Percentiles rank a stretch among this genome's conserved stretches.
Evolutionary conservation across 148 eudicot species (phyloP).

Genomic region (Simmondsia chinensis): DNA sequence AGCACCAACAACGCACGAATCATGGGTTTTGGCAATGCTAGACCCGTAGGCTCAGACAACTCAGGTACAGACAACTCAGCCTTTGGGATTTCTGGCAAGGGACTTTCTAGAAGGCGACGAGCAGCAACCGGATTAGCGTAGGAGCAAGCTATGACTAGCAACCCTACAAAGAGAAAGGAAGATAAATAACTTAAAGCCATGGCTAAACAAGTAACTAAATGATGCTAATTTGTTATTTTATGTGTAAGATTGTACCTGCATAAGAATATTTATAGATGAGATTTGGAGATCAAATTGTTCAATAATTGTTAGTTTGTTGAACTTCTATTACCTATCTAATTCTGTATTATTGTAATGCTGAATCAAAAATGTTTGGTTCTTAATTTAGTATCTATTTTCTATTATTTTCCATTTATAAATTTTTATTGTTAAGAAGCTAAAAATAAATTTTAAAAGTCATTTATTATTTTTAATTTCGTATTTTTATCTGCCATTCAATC

Average conservation of each 20-base stretch:
- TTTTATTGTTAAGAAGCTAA: no score
- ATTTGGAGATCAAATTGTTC: background rate
- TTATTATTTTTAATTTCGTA: no score
- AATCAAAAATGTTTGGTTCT: no score
- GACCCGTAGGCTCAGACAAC: no score
- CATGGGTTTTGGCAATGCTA: background rate
- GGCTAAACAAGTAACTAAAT: background rate
- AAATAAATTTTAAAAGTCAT: no score
- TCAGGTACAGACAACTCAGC: background rate
- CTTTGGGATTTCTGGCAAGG: no score
- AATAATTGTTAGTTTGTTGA: background rate
- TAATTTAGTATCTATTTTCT: no score
- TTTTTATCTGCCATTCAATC: no score
- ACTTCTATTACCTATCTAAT: conserved; percentile 6
- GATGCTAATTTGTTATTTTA: no score
- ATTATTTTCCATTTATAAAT: no score
- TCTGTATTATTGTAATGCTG: no score
- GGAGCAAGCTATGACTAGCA: conserved; percentile 1
- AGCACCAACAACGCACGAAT: no score
- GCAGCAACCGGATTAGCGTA: background rate
- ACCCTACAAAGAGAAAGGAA: background rate
- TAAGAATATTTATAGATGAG: conserved; percentile 2
- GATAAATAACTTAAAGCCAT: conserved; percentile 1
- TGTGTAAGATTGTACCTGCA: background rate
- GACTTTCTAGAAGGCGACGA: conserved; percentile 1